Percentiles rank a stretch among this genome's conserved stretches.
Evolutionary conservation across 164 flowering plant genomes (phyloP).

Genomic region (Piper betle): DNA sequence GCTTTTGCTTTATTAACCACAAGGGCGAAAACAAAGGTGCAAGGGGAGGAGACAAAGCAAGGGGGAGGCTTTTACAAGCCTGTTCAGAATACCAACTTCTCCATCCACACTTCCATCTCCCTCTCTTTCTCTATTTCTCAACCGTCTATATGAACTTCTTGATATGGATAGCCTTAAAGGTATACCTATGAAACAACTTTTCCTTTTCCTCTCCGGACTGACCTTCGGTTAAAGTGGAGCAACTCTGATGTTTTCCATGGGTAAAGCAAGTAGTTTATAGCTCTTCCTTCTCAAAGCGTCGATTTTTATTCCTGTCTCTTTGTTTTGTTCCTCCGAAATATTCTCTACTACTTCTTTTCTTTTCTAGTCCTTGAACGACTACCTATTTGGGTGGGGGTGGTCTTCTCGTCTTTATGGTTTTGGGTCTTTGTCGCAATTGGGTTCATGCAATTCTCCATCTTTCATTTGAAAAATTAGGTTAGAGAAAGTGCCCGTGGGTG

Average conservation of each 20-base stretch:
- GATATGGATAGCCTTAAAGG: conserved; percentile 34
- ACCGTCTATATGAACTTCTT: conserved; percentile 17
- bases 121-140: conserved; percentile 5
- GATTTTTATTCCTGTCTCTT: conserved; percentile 32
- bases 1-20: conserved; percentile 27
- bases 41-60: conserved; percentile 6
- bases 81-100: background rate
- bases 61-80: conserved; percentile 1
- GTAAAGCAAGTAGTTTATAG: conserved; percentile 44
- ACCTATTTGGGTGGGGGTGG: conserved; percentile 1
- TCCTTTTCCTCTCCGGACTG: conserved; percentile 28
- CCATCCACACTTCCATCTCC: background rate
- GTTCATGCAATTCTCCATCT: conserved; percentile 4
- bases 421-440: conserved; percentile 10
- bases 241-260: conserved; percentile 39
- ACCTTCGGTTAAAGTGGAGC: conserved; percentile 66
- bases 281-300: conserved; percentile 18
- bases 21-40: conserved; percentile 16
- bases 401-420: background rate
- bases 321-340: conserved; percentile 11
- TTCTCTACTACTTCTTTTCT: background rate
- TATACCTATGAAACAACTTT: conserved; percentile 27
- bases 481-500: background rate
- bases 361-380: background rate
- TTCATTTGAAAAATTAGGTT: conserved; percentile 2